Evolutionary conservation across 192 early-diverging fungal genomes (phyloP).

Genomic region (Geranomyces michiganensis): DNA sequence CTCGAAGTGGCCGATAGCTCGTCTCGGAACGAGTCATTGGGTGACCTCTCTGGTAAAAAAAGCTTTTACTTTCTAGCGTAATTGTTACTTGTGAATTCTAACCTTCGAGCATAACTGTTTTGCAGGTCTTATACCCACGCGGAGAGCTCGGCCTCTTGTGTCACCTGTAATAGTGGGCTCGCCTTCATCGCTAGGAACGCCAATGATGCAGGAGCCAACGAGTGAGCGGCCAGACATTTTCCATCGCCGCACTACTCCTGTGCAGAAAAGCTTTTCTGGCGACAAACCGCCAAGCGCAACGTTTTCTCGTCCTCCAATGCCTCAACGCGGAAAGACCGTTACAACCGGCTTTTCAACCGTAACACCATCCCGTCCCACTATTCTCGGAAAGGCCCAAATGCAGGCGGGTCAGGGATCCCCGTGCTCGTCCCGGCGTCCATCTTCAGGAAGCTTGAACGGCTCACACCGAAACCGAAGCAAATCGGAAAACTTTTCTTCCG

Average conservation of each 20-base stretch:
- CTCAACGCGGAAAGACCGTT: slow-evolving; percentile 16
- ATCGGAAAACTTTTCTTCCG: slow-evolving; percentile 15
- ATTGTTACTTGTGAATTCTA: neutral
- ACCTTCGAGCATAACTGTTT: too few relatives aligned
- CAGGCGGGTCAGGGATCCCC: neutral
- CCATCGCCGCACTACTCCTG: neutral
- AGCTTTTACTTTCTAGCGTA: too few relatives aligned
- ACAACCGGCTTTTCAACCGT: slow-evolving; percentile 23
- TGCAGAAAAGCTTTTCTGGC: neutral
- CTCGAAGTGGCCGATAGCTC: neutral
- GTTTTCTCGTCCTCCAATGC: slow-evolving; percentile 13
- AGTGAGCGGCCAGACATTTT: slow-evolving; percentile 16
- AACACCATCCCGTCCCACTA: slow-evolving; percentile 26
- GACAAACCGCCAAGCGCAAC: slow-evolving; percentile 3
- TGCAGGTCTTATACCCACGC: neutral
- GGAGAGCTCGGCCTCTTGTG: neutral
- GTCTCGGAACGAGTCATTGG: neutral
- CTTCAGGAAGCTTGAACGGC: neutral
- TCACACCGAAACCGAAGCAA: neutral
- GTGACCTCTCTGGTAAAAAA: slow-evolving; percentile 1
- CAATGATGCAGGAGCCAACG: neutral
- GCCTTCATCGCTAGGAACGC: neutral
- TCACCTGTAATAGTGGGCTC: neutral
- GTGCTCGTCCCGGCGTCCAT: neutral
- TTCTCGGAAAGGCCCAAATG: slow-evolving; percentile 6